Conservation (phyloP, 352 stramenopile genomes). For the Nothophytophthora sp. region DNA sequence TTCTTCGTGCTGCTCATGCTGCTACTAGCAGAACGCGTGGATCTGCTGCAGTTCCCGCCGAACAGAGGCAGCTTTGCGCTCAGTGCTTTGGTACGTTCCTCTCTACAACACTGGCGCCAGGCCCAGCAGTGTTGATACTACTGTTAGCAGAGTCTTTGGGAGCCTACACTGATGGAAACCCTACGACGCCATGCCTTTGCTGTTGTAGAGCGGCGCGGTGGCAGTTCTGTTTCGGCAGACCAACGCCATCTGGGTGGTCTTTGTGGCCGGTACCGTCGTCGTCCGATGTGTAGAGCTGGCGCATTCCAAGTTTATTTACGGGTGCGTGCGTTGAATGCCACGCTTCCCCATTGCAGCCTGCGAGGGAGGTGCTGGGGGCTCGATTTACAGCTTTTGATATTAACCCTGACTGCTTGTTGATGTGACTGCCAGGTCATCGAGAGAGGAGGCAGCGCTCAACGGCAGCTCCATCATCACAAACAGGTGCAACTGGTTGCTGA, state of each 20-base stretch:
- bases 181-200: slow-evolving; percentile 1
- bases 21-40: slow-evolving; percentile 54
- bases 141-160: too few relatives aligned
- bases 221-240: slow-evolving; percentile 90
- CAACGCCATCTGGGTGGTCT: slow-evolving; percentile 91
- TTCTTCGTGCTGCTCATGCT: slow-evolving; percentile 91
- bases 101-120: slow-evolving; percentile 6
- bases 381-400: neutral
- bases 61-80: slow-evolving; percentile 43
- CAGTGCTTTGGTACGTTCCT: slow-evolving; percentile 55
- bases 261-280: slow-evolving; percentile 76
- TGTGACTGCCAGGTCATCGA: slow-evolving; percentile 32
- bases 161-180: too few relatives aligned
- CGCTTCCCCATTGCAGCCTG: neutral
- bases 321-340: slow-evolving; percentile 27
- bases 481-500: slow-evolving; percentile 20
- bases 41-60: slow-evolving; percentile 38
- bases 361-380: neutral
- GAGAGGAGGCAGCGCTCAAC: slow-evolving; percentile 25
- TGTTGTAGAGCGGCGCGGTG: slow-evolving; percentile 51
- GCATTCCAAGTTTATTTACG: slow-evolving; percentile 72
- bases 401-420: neutral
- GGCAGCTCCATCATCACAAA: slow-evolving; percentile 23
- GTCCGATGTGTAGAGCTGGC: slow-evolving; percentile 71
- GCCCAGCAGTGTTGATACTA: slow-evolving; percentile 37